Base-by-base conservation (phyloP, 2,329 filamentous ascomycete genomes). In the Sporothrix mexicana region DNA sequence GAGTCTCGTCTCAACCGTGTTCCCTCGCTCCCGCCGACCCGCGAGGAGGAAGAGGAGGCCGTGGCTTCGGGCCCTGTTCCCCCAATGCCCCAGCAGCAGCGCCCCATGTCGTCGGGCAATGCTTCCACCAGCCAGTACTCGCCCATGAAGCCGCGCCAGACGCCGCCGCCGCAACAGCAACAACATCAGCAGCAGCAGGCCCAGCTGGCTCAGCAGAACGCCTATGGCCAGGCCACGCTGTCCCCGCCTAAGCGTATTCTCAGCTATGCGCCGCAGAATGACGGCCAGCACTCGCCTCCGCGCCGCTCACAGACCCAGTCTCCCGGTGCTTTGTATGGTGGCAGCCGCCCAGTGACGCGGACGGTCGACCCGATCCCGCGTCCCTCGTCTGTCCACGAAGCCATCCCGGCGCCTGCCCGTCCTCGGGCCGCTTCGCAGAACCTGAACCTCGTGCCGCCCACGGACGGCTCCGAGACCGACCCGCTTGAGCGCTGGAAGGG, bases 401-500 rank as follows among this genome's bases (percentile, higher is more conserved):
- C 83, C n/a, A 80, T 82, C 30, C 83, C 69, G 72, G 75, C 45
- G 2, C 12, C 23, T 1, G 23, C 55, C 0, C 83, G 87, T 23
- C 80, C 83, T 13, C 83, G 88, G 70, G 87, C 85, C 0, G 83
- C 86, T 70, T 90, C 88, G 2, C 82, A 88, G 72, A 84, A 82
- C 41, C 80, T 90, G 69, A 88, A 88, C 76, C 85, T 90, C 75
- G 84, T 91, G 51, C 83, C 87, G 9, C 90, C 90, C 1, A 90
- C 86, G 1, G 90, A 92, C 79, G 90, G 90, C 1, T 87, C 88
- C 23, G 88, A 92, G 77, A 82, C 89, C 20, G 96, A 99, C 82
- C 90, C 91, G 1, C 84, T 99, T 7, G 88, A 97, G 79, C 88
- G 96, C 76, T 99, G 96, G 96, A 94, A 92, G 82, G 97, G 97